Evolutionary conservation across 2,329 filamentous ascomycete genomes (phyloP).

Genomic region (Penicillium oxalicum): DNA sequence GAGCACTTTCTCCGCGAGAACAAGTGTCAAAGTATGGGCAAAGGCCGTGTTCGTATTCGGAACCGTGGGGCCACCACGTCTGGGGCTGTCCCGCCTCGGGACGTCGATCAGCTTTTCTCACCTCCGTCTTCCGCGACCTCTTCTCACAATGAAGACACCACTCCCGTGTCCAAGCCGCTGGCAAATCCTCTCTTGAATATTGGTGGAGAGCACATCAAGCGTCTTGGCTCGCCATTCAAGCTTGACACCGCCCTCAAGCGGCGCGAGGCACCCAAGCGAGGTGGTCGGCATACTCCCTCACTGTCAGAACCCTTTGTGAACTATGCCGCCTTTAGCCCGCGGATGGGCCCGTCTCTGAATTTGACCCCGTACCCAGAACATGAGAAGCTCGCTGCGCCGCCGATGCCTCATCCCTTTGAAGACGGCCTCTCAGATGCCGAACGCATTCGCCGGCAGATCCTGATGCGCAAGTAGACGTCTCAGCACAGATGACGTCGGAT

Average conservation of each 20-base stretch:
- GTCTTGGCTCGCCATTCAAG: conserved; percentile 45
- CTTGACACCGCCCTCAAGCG: conserved; percentile 33
- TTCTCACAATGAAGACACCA: conserved; percentile 21
- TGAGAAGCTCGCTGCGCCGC: conserved; percentile 8
- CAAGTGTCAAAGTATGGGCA: conserved; percentile 43
- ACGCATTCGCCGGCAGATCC: conserved; percentile 35
- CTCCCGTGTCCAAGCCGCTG: conserved; percentile 18
- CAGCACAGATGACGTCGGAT: neutral
- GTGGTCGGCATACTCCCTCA: conserved; percentile 38
- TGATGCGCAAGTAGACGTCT: conserved; percentile 26
- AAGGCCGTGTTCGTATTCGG: conserved; percentile 54
- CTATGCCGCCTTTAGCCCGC: conserved; percentile 17
- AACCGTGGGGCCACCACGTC: conserved; percentile 58
- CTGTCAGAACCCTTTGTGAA: conserved; percentile 41
- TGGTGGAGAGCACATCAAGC: conserved; percentile 38
- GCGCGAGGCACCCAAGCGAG: conserved; percentile 25
- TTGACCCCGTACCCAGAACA: conserved; percentile 14
- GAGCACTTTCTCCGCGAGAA: conserved; percentile 42
- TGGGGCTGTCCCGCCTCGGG: conserved; percentile 49
- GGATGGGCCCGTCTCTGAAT: conserved; percentile 12
- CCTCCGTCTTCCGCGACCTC: conserved; percentile 38
- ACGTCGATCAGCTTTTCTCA: conserved; percentile 51
- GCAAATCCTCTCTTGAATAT: conserved; percentile 29
- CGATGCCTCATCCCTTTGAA: conserved; percentile 30
- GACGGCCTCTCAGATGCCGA: conserved; percentile 35